Percentiles rank a stretch among this genome's conserved stretches.
phyloP scores from a whole-genome alignment of 2,329 filamentous ascomycete species.

The Pseudomassariella vexata region DNA sequence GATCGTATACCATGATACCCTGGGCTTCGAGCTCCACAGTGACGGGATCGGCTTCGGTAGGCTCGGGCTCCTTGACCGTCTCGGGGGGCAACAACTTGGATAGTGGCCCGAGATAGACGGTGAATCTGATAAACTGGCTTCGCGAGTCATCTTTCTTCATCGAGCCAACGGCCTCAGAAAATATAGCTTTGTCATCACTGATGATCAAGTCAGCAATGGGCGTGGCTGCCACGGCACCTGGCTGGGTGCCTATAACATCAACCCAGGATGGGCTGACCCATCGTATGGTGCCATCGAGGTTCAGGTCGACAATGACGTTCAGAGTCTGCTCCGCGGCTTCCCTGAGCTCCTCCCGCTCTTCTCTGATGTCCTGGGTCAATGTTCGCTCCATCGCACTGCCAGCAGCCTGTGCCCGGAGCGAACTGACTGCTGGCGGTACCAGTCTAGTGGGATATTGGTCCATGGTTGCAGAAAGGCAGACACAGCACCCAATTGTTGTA shows the following conservation, averaged over 20 bases:
- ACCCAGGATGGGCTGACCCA: constrained; percentile 97
- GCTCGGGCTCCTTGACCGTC: constrained; percentile 27
- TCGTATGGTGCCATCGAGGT: constrained; percentile 81
- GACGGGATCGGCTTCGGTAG: constrained; percentile 35
- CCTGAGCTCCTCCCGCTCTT: constrained; percentile 88
- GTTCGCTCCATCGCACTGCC: constrained; percentile 54
- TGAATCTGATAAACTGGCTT: constrained; percentile 84
- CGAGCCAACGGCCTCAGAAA: constrained; percentile 76
- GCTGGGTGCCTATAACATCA: constrained; percentile 79
- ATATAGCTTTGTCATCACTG: constrained; percentile 70
- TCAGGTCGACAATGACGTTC: constrained; percentile 93
- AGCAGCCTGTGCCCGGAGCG: constrained; percentile 43
- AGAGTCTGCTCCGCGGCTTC: constrained; percentile 94
- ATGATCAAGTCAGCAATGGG: constrained; percentile 76
- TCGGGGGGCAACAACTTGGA: constrained; percentile 56
- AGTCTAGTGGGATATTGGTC: constrained; percentile 37
- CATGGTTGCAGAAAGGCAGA: constrained; percentile 32
- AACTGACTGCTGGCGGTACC: constrained; percentile 47
- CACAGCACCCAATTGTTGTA: constrained; percentile 21
- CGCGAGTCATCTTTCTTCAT: constrained; percentile 91
- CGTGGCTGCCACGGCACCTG: constrained; percentile 67
- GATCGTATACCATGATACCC: constrained; percentile 97
- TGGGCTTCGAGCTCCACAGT: constrained; percentile 85
- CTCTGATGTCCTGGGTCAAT: constrained; percentile 82
- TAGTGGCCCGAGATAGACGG: constrained; percentile 61